Evolutionary conservation across 768 basidiomycete species (phyloP), one percentile per base, ranked within the genome.

Genomic region (Fibroporia radiculosa): DNA sequence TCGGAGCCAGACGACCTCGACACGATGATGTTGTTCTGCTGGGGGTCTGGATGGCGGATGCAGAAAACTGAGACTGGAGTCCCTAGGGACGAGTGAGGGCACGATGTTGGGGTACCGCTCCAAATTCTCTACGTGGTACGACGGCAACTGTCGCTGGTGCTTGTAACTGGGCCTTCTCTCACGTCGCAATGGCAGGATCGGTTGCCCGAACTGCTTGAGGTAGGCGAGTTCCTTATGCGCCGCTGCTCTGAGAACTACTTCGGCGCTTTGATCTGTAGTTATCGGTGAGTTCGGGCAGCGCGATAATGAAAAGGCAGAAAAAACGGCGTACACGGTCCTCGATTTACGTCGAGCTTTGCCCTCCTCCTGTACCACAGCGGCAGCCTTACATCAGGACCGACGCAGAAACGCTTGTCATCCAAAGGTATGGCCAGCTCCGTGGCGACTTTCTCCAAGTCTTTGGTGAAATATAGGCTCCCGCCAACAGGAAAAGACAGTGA

Each of bases 331-430:
- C 75, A 75, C 44, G 75, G 74, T 69, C 74, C 73, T 48, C 75
- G 57, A 45, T 71, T 53, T 40, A 75, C 61, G 47, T 73, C 66
- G 47, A 75, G 72, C 64, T 69, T 58, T 48, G 70, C 61, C 47
- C 74, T 71, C 58, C 70, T 68, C 1, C 74, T 72, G 53, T 60
- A 71, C 74, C 74, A 78, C 58, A 75, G n/a, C 54, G 23, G 53
- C 49, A 69, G 35, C 2, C 64, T 67, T 7, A 57, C 51, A 62
- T 75, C 75, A 56, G 63, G 61, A 54, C 62, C 60, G 41, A 58
- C 29, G 46, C 56, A 58, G 40, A 58, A 56, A 29, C 44, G 48
- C 35, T 39, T 27, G 49, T 56, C 55, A 6, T 56, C 6, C 1
- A 59, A 46, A 6, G 66, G 50, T 40, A 75, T 61, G 53, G 60